Percentiles rank a stretch among this genome's conserved stretches.
phyloP scores from a whole-genome alignment of 345 rosid genomes.

The Hibiscus syriacus region DNA sequence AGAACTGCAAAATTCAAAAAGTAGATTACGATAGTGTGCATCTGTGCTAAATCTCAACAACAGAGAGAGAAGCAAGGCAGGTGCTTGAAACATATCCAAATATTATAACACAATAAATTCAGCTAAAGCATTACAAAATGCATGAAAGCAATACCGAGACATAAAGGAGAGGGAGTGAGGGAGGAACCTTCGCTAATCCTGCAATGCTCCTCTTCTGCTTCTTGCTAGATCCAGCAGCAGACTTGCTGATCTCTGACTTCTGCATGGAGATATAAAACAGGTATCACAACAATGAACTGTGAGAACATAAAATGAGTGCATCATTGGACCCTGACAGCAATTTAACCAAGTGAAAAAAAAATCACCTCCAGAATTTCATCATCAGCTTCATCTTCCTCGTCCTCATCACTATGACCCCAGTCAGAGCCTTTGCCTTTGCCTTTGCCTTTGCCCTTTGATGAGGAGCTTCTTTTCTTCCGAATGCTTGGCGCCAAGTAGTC shows the following conservation, averaged over 20 bases:
- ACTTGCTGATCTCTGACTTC: slow-evolving; percentile 32
- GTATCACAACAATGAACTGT: slow-evolving; percentile 5
- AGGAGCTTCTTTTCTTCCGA: slow-evolving; percentile 32
- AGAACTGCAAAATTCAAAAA: neutral
- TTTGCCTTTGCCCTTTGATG: too few relatives aligned
- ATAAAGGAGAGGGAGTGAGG: too few relatives aligned
- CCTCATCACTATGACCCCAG: slow-evolving; percentile 30
- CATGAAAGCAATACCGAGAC: neutral
- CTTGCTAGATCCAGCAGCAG: slow-evolving; percentile 52
- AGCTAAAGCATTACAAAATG: neutral
- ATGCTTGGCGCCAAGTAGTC: slow-evolving; percentile 29
- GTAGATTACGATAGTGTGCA: neutral
- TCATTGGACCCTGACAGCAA: slow-evolving; percentile 8
- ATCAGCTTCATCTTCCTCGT: slow-evolving; percentile 35
- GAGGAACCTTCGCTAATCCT: slow-evolving; percentile 66
- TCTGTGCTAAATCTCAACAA: neutral
- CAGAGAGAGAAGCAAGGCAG: neutral
- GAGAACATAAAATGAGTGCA: neutral
- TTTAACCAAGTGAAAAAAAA: slow-evolving; percentile 2
- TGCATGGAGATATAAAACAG: slow-evolving; percentile 12
- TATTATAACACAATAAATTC: neutral
- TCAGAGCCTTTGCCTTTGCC: slow-evolving; percentile 39
- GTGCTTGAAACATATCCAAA: neutral
- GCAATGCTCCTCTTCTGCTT: slow-evolving; percentile 67
- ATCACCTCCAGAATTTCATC: slow-evolving; percentile 50